Base-by-base conservation (phyloP, 225 moss, liverwort and hornwort species). In the Marchantia polymorpha region DNA sequence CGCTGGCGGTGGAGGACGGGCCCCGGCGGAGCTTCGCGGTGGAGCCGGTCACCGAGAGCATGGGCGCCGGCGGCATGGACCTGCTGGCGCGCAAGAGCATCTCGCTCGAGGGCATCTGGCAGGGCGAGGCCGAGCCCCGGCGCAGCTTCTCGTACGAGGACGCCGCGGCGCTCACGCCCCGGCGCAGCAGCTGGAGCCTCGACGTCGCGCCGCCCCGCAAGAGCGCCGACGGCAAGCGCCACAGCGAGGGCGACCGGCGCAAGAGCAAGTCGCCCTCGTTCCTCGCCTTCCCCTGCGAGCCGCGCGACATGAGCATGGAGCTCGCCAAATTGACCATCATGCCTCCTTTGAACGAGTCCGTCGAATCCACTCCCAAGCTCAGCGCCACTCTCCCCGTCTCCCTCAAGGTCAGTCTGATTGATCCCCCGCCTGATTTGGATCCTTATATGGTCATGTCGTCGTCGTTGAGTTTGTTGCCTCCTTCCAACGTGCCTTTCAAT, bases 131-230 rank as follows among this genome's bases (percentile, higher is more conserved):
- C 0, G 76, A 76, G 12, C 47, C 76, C 0, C 59, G 58, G 14
- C 46, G 59, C n/a, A 63, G 60, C 47, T 76, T 76, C 47, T 47
- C 39, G 46, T 48, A 39, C n/a, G 60, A 60, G 61, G 60, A 75
- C 20, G 13, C 56, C 0, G n/a, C 39, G 5, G 39, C 39, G 2
- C 39, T 39, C 3, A 53, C 22, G 2, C 31, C 74, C 19, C 49
- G 76, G 12, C 61, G 76, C 23, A 76, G 63, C 11, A 76, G 76
- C 39, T 76, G 61, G 76, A 76, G 76, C 19, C 46, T 46, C 12
- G 76, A 76, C 7, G 7, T 73, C 4, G n/a, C n/a, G n/a, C 63
- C 76, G 0, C 16, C 76, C 46, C 39, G 76, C 9, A 20, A 39
- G 25, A 47, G 76, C 14, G 8, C 27, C 20, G 76, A 76, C 30